Base-by-base conservation (phyloP, 441 rosid genomes). In the Dalechampia spathulata region DNA sequence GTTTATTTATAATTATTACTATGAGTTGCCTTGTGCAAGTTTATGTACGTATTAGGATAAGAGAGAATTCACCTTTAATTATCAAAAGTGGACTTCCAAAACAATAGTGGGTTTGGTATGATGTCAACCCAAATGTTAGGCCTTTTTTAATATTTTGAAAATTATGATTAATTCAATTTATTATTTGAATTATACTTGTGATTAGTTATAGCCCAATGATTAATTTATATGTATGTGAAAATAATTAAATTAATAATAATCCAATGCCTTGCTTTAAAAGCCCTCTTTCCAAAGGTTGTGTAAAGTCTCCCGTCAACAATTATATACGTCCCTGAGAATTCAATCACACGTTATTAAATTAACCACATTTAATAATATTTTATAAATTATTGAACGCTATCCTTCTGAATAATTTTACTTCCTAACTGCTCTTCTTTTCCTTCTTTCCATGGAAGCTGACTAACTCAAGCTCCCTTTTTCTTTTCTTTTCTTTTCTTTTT, bases 381-480 rank as follows among this genome's bases (percentile, higher is more conserved):
- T 30, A 30, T 30, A 30, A 30, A 30, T 4, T 4, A 30, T n/a
- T n/a, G n/a, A n/a, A n/a, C n/a, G n/a, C n/a, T n/a, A n/a, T n/a
- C n/a, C n/a, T n/a, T n/a, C n/a, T n/a, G n/a, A n/a, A n/a, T n/a
- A n/a, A n/a, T n/a, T n/a, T n/a, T n/a, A n/a, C n/a, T n/a, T n/a
- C n/a, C n/a, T n/a, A n/a, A n/a, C n/a, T n/a, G n/a, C n/a, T n/a
- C n/a, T n/a, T n/a, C n/a, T n/a, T n/a, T n/a, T n/a, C n/a, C 30
- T 45, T 17, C 21, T 27, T 44, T 57, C 25, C 28, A 54, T 26
- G 53, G 51, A 50, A 32, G 53, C 60, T 26, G 51, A 26, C 28
- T 20, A 1, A 48, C 23, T 13, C 3, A 3, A 25, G 47, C 54
- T 19, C n/a, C n/a, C n/a, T n/a, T n/a, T n/a, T n/a, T n/a, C n/a